A percentile compares a stretch with the other conserved stretches of the same genome.
Conservation (phyloP, 345 rosid genomes). For the Abelmoschus esculentus region DNA sequence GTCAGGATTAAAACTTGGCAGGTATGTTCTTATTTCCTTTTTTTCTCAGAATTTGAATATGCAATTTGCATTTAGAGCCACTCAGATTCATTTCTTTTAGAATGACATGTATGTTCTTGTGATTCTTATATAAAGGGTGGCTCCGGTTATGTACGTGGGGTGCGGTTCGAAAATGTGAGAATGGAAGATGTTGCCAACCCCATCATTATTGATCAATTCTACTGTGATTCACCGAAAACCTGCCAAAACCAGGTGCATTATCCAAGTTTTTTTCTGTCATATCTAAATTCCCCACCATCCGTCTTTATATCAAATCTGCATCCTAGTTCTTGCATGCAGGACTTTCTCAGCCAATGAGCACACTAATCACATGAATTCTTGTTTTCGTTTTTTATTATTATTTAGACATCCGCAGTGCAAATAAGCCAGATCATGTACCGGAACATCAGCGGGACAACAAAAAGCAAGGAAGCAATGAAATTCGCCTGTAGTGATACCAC, state of each 20-base stretch:
- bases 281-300: background rate
- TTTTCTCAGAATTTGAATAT: background rate
- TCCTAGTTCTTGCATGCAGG: slow-evolving; percentile 5
- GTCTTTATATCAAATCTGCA: background rate
- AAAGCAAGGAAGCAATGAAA: slow-evolving; percentile 63
- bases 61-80: background rate
- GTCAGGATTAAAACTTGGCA: slow-evolving; percentile 98
- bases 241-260: slow-evolving; percentile 74
- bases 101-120: slow-evolving; percentile 4
- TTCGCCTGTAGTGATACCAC: slow-evolving; percentile 89
- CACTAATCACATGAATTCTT: background rate
- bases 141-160: slow-evolving; percentile 73
- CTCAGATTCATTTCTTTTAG: slow-evolving; percentile 2
- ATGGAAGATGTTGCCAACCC: slow-evolving; percentile 84
- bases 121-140: slow-evolving; percentile 57
- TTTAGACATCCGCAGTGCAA: slow-evolving; percentile 72
- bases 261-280: slow-evolving; percentile 3
- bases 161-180: slow-evolving; percentile 72
- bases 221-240: slow-evolving; percentile 78
- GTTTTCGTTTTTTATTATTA: background rate
- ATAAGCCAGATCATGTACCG: slow-evolving; percentile 82
- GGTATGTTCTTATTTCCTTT: slow-evolving; percentile 33
- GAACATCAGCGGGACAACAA: slow-evolving; percentile 73
- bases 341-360: slow-evolving; percentile 4
- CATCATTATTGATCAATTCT: slow-evolving; percentile 90